Percentiles rank a stretch among this genome's conserved stretches.
Conservation (phyloP, 208 protist genomes). For the Trypanosoma platydactyli region DNA sequence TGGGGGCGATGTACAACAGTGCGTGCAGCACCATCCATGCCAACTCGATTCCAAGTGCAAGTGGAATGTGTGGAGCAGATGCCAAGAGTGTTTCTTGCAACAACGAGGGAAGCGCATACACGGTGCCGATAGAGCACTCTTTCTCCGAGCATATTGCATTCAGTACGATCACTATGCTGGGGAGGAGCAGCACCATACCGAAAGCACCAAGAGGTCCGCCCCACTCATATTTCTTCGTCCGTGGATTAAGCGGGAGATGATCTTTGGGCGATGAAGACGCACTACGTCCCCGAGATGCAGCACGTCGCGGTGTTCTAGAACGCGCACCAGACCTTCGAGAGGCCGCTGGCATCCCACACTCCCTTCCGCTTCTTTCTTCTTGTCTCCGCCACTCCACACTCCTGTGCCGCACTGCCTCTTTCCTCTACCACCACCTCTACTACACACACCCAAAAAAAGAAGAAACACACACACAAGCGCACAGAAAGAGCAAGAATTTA, state of each 20-base stretch:
- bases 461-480: too few relatives aligned
- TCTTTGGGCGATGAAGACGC: neutral
- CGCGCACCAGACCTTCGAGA: constrained; percentile 15
- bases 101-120: constrained; percentile 25
- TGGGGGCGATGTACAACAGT: constrained; percentile 65
- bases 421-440: too few relatives aligned
- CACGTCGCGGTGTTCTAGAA: constrained; percentile 10
- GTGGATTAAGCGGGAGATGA: constrained; percentile 41
- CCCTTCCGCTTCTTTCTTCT: neutral
- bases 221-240: constrained; percentile 72
- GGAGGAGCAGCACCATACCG: constrained; percentile 59
- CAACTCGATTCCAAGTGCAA: constrained; percentile 55
- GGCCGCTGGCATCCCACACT: neutral
- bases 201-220: constrained; percentile 64
- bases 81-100: constrained; percentile 16
- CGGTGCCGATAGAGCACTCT: constrained; percentile 29
- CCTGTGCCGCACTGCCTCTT: neutral
- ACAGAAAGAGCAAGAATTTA: too few relatives aligned
- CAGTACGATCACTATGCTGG: constrained; percentile 52
- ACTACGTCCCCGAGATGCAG: neutral
- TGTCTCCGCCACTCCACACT: neutral
- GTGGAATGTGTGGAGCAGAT: constrained; percentile 43
- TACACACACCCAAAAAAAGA: neutral
- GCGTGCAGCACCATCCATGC: constrained; percentile 67
- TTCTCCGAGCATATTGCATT: constrained; percentile 55